Conservation (phyloP, 2,329 filamentous ascomycete genomes). For the Fusarium sp. region DNA sequence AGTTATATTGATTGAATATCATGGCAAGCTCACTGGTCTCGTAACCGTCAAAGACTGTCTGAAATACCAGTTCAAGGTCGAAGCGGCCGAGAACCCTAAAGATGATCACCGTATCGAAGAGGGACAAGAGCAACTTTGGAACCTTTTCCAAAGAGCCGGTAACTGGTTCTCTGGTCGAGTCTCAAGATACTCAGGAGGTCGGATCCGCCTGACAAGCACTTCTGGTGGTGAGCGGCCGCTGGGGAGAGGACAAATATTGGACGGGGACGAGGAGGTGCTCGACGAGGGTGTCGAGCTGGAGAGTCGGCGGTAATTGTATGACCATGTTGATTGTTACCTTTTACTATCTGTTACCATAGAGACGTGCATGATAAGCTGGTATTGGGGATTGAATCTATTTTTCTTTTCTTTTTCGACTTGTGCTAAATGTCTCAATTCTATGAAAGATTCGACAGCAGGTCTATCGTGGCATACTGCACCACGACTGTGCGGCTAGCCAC, state of each 20-base stretch:
- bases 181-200: constrained; percentile 62
- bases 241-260: constrained; percentile 58
- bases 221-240: constrained; percentile 48
- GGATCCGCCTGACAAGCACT: constrained; percentile 60
- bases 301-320: constrained; percentile 42
- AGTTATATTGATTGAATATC: constrained; percentile 91
- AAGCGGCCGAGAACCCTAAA: constrained; percentile 80
- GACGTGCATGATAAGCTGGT: constrained; percentile 31
- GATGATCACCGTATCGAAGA: constrained; percentile 65
- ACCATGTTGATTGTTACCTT: constrained; percentile 1
- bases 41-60: constrained; percentile 97
- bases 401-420: not conserved
- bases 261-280: constrained; percentile 53
- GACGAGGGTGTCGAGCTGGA: constrained; percentile 58
- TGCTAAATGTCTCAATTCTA: not conserved
- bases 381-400: constrained; percentile 29
- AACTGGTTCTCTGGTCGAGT: constrained; percentile 69
- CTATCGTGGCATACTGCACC: not conserved
- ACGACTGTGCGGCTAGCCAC: not conserved
- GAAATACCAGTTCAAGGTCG: constrained; percentile 96
- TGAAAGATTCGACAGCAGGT: not conserved
- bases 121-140: constrained; percentile 73
- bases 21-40: constrained; percentile 82
- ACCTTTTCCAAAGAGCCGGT: constrained; percentile 60
- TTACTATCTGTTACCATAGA: constrained; percentile 23